A percentile compares a stretch with the other conserved stretches of the same genome.
Evolutionary conservation across 305 asterid species (phyloP).

Genomic region (Fraxinus platypoda): DNA sequence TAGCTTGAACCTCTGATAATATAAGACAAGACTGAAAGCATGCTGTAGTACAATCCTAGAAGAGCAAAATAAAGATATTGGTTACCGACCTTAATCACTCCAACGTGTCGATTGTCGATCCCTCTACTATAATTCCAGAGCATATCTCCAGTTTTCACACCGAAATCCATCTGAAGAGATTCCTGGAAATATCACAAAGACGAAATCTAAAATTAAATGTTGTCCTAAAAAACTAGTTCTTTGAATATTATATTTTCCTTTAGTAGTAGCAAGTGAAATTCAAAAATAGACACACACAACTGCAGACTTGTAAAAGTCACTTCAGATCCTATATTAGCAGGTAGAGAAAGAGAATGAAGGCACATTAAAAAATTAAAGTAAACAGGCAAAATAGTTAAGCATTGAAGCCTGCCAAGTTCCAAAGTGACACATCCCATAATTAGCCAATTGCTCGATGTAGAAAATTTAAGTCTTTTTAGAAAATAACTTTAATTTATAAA

Average conservation of each 20-base stretch:
- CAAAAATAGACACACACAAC: conserved; percentile 1
- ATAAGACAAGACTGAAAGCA: conserved; percentile 1
- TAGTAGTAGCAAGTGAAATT: conserved; percentile 14
- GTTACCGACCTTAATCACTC: conserved; percentile 55
- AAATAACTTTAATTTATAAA: not conserved
- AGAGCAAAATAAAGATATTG: conserved; percentile 1
- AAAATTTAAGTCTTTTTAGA: not conserved
- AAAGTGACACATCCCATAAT: not conserved
- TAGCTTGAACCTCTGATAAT: conserved; percentile 6
- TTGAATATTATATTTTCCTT: not conserved
- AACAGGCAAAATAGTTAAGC: not conserved
- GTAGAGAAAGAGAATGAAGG: not conserved
- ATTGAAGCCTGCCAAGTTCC: not conserved
- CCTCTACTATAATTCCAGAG: conserved; percentile 94
- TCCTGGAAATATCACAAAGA: conserved; percentile 51
- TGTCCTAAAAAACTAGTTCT: not conserved
- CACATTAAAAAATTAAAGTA: not conserved
- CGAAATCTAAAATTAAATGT: conserved; percentile 14
- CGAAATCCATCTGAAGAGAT: conserved; percentile 89
- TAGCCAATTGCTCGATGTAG: not conserved
- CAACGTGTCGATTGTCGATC: conserved; percentile 75
- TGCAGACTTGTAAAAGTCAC: not conserved
- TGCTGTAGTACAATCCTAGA: conserved; percentile 2
- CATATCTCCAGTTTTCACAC: conserved; percentile 88
- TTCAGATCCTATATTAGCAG: not conserved